phyloP scores from a whole-genome alignment of 1,284 basidiomycete genomes.

The Puccinia novopanici region DNA sequence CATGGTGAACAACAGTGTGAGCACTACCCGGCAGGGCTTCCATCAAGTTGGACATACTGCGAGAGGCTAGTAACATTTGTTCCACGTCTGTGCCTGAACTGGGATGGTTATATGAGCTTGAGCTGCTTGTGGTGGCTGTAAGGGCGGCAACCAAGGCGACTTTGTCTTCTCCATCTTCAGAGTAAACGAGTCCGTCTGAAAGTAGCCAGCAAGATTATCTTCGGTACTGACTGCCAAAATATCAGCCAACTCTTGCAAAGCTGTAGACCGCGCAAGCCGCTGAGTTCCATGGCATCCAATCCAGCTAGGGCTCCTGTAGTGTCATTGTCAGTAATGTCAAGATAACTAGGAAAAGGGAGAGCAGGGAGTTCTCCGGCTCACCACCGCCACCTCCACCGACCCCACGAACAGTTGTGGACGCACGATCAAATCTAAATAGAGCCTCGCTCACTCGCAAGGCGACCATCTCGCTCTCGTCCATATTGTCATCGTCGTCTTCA shows the following conservation, averaged over 20 bases:
- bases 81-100: slow-evolving; percentile 73
- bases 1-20: slow-evolving; percentile 87
- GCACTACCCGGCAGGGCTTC: slow-evolving; percentile 91
- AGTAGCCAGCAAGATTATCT: no score
- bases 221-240: no score
- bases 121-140: slow-evolving; percentile 37
- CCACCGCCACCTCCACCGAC: slow-evolving; percentile 36
- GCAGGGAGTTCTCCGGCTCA: no score
- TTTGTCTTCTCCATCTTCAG: slow-evolving; percentile 69
- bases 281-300: no score
- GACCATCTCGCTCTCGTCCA: slow-evolving; percentile 46
- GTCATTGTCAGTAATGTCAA: no score
- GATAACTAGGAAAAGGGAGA: no score
- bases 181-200: no score
- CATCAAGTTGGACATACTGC: slow-evolving; percentile 93
- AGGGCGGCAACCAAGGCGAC: slow-evolving; percentile 74
- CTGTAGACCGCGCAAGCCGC: no score
- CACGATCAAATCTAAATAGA: slow-evolving; percentile 49
- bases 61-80: slow-evolving; percentile 85
- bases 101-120: slow-evolving; percentile 51
- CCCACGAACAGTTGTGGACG: slow-evolving; percentile 45
- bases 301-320: no score
- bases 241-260: no score
- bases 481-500: no score
- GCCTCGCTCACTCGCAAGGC: slow-evolving; percentile 45